Conservation (phyloP, 2,329 filamentous ascomycete genomes). For the Verticillium klebahnii region DNA sequence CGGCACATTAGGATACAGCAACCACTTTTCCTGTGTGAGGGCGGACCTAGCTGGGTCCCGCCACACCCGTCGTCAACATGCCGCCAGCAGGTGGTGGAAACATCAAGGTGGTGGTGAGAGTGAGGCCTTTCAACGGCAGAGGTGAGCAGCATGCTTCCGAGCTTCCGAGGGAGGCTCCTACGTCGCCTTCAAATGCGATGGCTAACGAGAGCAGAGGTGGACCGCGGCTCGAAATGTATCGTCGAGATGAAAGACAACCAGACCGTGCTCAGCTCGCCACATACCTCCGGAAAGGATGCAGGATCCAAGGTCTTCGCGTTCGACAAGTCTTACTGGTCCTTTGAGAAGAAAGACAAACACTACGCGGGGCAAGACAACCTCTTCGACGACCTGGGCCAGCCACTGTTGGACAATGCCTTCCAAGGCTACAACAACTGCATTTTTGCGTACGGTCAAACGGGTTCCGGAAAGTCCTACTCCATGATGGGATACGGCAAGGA, state of each 20-base stretch:
- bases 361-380: conserved; percentile 90
- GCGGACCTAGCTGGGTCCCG: neutral
- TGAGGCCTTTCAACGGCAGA: conserved; percentile 92
- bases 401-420: conserved; percentile 95
- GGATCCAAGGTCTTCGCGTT: conserved; percentile 87
- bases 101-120: conserved; percentile 99
- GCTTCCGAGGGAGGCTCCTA: neutral
- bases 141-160: conserved; percentile 46
- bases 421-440: conserved; percentile 99
- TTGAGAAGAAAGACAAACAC: conserved; percentile 72
- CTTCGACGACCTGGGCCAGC: conserved; percentile 81
- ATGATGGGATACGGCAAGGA: conserved; percentile 99
- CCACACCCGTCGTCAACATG: conserved; percentile 37
- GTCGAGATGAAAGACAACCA: conserved; percentile 94
- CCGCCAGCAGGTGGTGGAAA: conserved; percentile 77
- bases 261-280: conserved; percentile 76
- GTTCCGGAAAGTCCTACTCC: conserved; percentile 97
- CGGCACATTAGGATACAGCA: neutral
- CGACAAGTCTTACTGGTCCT: conserved; percentile 98
- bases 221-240: conserved; percentile 91
- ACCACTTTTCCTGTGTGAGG: neutral
- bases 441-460: conserved; percentile 97
- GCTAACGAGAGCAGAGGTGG: conserved; percentile 60
- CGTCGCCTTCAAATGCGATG: neutral
- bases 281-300: conserved; percentile 66